Evolutionary conservation across 306 rosid species (phyloP).

Genomic region (Clitoria ternatea): DNA sequence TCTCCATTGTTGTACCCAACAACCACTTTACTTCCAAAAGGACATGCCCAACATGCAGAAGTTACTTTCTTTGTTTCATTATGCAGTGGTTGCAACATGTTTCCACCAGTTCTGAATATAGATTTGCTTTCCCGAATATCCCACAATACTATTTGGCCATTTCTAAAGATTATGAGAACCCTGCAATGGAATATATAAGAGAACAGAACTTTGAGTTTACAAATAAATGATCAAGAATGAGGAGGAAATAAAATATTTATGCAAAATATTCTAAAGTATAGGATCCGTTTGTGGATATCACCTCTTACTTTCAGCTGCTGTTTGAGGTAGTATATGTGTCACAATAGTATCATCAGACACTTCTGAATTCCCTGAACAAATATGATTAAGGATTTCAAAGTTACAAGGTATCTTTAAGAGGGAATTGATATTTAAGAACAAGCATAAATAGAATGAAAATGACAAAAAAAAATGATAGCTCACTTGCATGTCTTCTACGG

Average conservation of each 20-base stretch:
- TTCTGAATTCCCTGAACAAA: conserved; percentile 59
- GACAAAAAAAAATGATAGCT: conserved; percentile 1
- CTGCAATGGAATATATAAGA: conserved; percentile 42
- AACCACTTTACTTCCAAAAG: conserved; percentile 76
- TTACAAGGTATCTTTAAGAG: not conserved
- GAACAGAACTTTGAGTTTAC: not conserved
- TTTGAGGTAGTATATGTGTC: conserved; percentile 67
- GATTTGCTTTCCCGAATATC: conserved; percentile 65
- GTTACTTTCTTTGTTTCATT: conserved; percentile 72
- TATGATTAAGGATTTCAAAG: conserved; percentile 14
- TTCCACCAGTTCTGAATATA: conserved; percentile 66
- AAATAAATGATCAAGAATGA: not conserved
- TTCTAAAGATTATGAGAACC: conserved; percentile 63
- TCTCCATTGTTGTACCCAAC: conserved; percentile 90
- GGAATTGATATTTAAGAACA: not conserved
- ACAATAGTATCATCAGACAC: conserved; percentile 44
- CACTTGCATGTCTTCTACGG: not conserved
- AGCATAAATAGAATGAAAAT: not conserved
- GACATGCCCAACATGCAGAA: conserved; percentile 89
- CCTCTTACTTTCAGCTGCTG: conserved; percentile 87
- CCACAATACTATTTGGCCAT: conserved; percentile 71
- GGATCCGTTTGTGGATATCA: conserved; percentile 26
- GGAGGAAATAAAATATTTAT: not conserved
- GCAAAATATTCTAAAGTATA: not conserved
- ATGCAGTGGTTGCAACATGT: conserved; percentile 40